A percentile compares a stretch with the other conserved stretches of the same genome.
These are phyloP conservation scores for Suillus hirtellus DNA, from an alignment of 768 basidiomycete species.

Conservation along the genomic window DNA sequence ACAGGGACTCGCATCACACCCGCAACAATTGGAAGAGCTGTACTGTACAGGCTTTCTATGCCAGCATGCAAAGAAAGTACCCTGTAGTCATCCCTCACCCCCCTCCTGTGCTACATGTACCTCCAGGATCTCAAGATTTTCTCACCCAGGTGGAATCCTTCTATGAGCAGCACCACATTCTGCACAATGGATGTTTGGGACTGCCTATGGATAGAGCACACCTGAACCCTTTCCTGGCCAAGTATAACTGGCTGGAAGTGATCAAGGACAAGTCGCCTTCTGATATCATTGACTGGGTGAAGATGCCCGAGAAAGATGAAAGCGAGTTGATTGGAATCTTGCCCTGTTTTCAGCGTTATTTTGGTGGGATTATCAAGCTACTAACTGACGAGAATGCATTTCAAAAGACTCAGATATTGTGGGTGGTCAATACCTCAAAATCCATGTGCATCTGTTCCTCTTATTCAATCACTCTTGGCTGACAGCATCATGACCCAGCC, in stretches of 20 bases:
- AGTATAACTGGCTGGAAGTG: not conserved
- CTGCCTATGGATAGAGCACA: not conserved
- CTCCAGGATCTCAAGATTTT: not conserved
- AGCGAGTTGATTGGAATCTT: not conserved
- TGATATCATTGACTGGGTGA: not conserved
- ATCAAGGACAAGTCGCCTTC: not conserved
- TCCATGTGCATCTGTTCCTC: not conserved
- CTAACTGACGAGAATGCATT: not conserved
- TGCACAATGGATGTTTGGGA: not conserved
- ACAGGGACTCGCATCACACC: too few relatives aligned
- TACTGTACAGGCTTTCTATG: too few relatives aligned
- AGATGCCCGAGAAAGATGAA: not conserved
- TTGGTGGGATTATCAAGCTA: not conserved
- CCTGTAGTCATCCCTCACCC: too few relatives aligned
- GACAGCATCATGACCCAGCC: too few relatives aligned
- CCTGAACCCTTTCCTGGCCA: not conserved
- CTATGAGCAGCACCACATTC: not conserved
- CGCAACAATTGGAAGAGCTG: too few relatives aligned
- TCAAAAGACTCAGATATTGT: not conserved
- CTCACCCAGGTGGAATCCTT: not conserved
- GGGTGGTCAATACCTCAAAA: not conserved
- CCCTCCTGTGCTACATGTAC: too few relatives aligned
- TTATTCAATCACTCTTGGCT: too few relatives aligned
- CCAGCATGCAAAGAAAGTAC: too few relatives aligned
- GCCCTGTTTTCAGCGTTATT: not conserved